Base-by-base conservation (phyloP, 148 eudicot species). In the Polygonum aviculare region DNA sequence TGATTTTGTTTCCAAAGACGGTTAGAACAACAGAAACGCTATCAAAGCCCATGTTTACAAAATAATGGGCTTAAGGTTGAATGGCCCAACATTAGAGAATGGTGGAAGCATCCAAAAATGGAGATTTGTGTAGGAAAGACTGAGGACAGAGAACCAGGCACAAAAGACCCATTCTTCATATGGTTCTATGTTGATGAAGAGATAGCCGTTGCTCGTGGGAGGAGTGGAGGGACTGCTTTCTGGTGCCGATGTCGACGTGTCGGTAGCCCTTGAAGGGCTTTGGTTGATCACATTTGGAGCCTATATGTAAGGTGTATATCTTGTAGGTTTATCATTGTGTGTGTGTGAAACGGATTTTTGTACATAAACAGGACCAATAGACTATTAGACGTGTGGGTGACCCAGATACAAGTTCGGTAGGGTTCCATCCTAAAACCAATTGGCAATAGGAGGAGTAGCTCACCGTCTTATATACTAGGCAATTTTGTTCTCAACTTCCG, bases 161-260 rank as follows among this genome's bases (percentile, higher is more conserved):
- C 76, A 48, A 88, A 89, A 77, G 88, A 88, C 77, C 96, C 98
- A 15, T 92, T 95, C 86, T 95, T 95, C 85, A 83, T 88, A 72
- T 92, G 98, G 98, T 90, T 87, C 78, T 95, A 92, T 79, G 75
- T 92, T 21, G 98, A 95, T 73, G 97, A 94, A 79, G 98, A 94
- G 78, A 89, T 94, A 69, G 96, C 97, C 3, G 97, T 94, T 65
- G 98, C 98, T 59, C 96, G 96, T 71, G 98, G 98, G 26, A 83
- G 80, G 81, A 88, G 98, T 75, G 98, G 98, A 16, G 98, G 98
- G 33, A 94, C 98, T 62, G 98, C 98, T 9, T 90, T 92, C 75
- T 94, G 98, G 98, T 91, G 93, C 73, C 97, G 98, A 2, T 92
- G 97, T 84, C 77, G 45, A 55, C 90, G 85, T 45, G 83, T 89